Evolutionary conservation across 345 rosid species (phyloP), one percentile per base, ranked within the genome.

Genomic region (Noccaea bulbosa): DNA sequence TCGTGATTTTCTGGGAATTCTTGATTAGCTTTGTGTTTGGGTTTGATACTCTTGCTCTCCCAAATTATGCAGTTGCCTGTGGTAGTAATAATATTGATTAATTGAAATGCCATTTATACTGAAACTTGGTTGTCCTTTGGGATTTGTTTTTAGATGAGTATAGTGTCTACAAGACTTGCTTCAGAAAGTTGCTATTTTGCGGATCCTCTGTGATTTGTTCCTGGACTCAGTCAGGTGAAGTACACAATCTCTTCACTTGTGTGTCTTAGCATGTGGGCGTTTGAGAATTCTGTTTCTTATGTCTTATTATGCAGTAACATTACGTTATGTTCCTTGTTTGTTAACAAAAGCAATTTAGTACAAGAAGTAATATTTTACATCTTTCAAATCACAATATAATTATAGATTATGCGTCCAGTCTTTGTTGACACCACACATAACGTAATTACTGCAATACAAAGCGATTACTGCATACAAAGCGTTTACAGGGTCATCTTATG

Each of bases 141-240:
- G 65, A 53, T 71, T 44, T 49, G 27, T 80, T 87, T 82, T 38
- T 86, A 82, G 91, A 87, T 84, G 85, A 85, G 78, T 83, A 32
- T 75, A 72, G 79, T 81, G 71, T 82, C 87, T 80, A 76, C 83
- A 80, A 79, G 85, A 77, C 76, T 80, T 91, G 87, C 83, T 82
- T 81, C 80, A 85, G 85, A 85, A 83, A 43, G 62, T 11, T 82
- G 80, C 59, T 56, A 67, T 81, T 43, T 45, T 64, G 78, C 86
- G 78, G 83, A 74, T 70, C 80, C 49, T 55, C 80, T 27, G 22
- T 39, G 34, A 69, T 75, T 65, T 79, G 81, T 80, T 56, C 74
- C 5, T 66, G 5, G 37, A 17, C 24, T 79, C 41, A 60, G 65
- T 81, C 83, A 85, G 87, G 89, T 81, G 89, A 84, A 61, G 70